Conservation (phyloP, 2,329 filamentous ascomycete species). For the Purpureocillium lavendulum region DNA sequence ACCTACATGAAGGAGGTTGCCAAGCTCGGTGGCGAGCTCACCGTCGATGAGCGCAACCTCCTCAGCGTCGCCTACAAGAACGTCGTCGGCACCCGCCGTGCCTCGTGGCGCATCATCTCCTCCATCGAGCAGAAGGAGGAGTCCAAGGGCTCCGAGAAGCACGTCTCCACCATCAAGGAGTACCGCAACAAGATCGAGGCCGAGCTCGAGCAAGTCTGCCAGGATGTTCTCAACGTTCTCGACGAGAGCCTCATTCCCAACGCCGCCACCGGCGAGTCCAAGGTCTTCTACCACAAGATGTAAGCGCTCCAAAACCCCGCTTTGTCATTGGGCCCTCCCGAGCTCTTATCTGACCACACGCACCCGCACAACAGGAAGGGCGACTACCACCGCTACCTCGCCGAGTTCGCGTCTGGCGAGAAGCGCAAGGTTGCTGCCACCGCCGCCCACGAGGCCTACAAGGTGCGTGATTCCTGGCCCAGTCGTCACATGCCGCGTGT, state of each 20-base stretch:
- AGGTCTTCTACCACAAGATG: slow-evolving; percentile 99
- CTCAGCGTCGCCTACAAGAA: slow-evolving; percentile 99
- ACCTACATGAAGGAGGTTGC: slow-evolving; percentile 99
- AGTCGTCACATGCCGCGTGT: slow-evolving; percentile 15
- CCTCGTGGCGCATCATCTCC: slow-evolving; percentile 98
- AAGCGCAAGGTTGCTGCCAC: slow-evolving; percentile 85
- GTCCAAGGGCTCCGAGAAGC: slow-evolving; percentile 94
- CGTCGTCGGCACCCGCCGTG: slow-evolving; percentile 94
- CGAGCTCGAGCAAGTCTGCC: slow-evolving; percentile 95
- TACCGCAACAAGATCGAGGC: slow-evolving; percentile 98
- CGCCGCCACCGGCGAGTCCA: slow-evolving; percentile 93
- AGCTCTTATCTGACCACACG: slow-evolving; percentile 4
- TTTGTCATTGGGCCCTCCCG: neutral
- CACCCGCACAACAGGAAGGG: slow-evolving; percentile 62
- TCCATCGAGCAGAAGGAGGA: slow-evolving; percentile 99
- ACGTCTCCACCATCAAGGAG: slow-evolving; percentile 87
- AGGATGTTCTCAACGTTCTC: slow-evolving; percentile 93
- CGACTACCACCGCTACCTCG: slow-evolving; percentile 93
- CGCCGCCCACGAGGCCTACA: slow-evolving; percentile 90
- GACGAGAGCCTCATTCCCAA: slow-evolving; percentile 91
- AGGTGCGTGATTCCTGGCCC: slow-evolving; percentile 51
- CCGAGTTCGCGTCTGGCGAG: slow-evolving; percentile 87
- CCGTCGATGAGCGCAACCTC: slow-evolving; percentile 96
- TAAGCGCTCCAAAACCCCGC: slow-evolving; percentile 35
- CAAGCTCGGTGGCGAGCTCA: slow-evolving; percentile 73